These are phyloP conservation scores for Fraxinus cuspidata DNA, from an alignment of 257 asterid genomes.

Conservation along the genomic window DNA sequence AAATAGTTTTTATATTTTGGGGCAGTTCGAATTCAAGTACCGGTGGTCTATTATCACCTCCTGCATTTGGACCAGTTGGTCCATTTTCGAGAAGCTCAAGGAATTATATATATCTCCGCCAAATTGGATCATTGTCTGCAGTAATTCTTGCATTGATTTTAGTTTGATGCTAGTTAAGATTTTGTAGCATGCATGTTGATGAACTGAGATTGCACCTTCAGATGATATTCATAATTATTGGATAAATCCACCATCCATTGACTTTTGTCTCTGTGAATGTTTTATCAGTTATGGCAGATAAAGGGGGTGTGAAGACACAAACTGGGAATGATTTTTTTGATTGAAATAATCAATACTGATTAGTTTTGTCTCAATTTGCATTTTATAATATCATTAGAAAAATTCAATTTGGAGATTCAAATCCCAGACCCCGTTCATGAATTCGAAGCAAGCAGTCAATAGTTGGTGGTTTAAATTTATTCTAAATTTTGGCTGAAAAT, in stretches of 20 bases:
- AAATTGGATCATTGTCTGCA: constrained; percentile 33
- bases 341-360: too few relatives aligned
- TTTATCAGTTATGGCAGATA: too few relatives aligned
- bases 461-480: too few relatives aligned
- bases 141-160: constrained; percentile 28
- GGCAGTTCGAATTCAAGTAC: constrained; percentile 55
- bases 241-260: background rate
- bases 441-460: too few relatives aligned
- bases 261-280: too few relatives aligned
- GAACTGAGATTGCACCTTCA: constrained; percentile 1
- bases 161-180: constrained; percentile 29
- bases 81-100: constrained; percentile 41
- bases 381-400: too few relatives aligned
- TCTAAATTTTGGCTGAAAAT: too few relatives aligned
- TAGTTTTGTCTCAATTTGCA: too few relatives aligned
- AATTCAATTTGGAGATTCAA: too few relatives aligned
- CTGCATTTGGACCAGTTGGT: constrained; percentile 62
- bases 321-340: too few relatives aligned
- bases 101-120: constrained; percentile 6
- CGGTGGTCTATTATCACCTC: constrained; percentile 43
- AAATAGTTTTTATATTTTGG: background rate
- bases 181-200: constrained; percentile 21
- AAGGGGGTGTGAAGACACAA: too few relatives aligned
- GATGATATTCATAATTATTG: background rate
- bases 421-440: too few relatives aligned